Percentiles rank a stretch among this genome's conserved stretches.
These are phyloP conservation scores for Chaetomiaceae sp. DNA, from an alignment of 2,329 filamentous ascomycete genomes.

Conservation along the genomic window DNA sequence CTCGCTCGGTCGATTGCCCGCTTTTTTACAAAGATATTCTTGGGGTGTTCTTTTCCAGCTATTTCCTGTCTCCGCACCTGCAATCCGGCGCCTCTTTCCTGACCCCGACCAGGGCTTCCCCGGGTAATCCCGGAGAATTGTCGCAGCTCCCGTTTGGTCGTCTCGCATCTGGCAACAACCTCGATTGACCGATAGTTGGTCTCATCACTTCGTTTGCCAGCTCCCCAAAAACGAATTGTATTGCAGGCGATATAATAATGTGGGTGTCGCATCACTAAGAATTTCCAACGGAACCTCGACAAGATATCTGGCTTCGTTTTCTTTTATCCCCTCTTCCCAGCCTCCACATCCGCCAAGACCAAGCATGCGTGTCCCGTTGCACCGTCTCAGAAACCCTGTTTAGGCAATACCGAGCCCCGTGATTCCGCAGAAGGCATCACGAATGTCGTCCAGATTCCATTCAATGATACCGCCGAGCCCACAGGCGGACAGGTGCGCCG, in stretches of 20 bases:
- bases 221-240: no score
- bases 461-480: neutral
- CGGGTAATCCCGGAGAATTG: conserved; percentile 27
- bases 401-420: conserved; percentile 1
- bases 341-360: neutral
- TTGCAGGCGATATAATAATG: no score
- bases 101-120: no score
- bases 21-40: neutral
- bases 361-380: neutral
- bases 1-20: neutral
- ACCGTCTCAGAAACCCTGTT: neutral
- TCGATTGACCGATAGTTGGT: no score
- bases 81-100: neutral
- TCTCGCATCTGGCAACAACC: conserved; percentile 2
- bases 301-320: neutral
- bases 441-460: conserved; percentile 15
- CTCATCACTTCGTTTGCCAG: no score
- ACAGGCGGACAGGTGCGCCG: neutral
- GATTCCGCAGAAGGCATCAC: conserved; percentile 6
- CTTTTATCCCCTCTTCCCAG: neutral
- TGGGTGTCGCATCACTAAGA: no score
- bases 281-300: no score
- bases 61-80: neutral
- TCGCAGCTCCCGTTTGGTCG: conserved; percentile 14
- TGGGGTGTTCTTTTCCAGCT: neutral